Percentiles rank a stretch among this genome's conserved stretches.
phyloP scores from a whole-genome alignment of 2,329 filamentous ascomycete species.

The Claviceps paspali region DNA sequence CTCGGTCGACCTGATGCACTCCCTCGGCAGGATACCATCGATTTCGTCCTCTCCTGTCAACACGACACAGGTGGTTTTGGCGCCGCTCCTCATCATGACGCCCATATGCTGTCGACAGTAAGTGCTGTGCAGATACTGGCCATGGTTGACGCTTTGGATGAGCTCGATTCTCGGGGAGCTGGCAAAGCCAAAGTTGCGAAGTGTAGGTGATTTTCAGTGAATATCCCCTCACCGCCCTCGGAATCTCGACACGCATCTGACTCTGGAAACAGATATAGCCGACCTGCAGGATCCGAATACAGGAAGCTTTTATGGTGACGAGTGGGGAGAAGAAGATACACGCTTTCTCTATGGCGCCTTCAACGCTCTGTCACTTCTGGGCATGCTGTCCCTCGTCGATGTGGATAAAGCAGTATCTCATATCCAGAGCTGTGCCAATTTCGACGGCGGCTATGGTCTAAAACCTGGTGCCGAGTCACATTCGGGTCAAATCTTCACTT shows the following conservation, averaged over 20 bases:
- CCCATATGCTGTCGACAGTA: constrained; percentile 91
- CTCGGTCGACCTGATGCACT: constrained; percentile 69
- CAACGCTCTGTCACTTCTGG: constrained; percentile 75
- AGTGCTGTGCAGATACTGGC: constrained; percentile 89
- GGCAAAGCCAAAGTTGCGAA: constrained; percentile 55
- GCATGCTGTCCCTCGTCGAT: constrained; percentile 57
- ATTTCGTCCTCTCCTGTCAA: constrained; percentile 93
- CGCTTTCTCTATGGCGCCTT: constrained; percentile 85
- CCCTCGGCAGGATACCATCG: constrained; percentile 64
- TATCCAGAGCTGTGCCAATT: constrained; percentile 72
- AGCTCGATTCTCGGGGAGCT: constrained; percentile 56
- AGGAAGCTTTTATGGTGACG: constrained; percentile 83
- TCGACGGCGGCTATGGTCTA: constrained; percentile 87
- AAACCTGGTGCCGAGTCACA: constrained; percentile 87
- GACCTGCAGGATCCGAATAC: constrained; percentile 63
- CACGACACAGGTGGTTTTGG: constrained; percentile 82
- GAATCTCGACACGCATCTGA: constrained; percentile 7
- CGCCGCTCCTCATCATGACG: constrained; percentile 84
- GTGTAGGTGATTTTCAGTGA: constrained; percentile 43
- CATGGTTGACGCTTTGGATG: constrained; percentile 68
- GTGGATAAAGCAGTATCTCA: constrained; percentile 67
- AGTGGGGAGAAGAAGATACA: constrained; percentile 94
- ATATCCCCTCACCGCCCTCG: neutral
- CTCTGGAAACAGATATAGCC: constrained; percentile 49
- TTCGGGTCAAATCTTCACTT: constrained; percentile 90